Conservation (phyloP, 371 early-diverging fungal species). For the Zychaea mexicana region DNA sequence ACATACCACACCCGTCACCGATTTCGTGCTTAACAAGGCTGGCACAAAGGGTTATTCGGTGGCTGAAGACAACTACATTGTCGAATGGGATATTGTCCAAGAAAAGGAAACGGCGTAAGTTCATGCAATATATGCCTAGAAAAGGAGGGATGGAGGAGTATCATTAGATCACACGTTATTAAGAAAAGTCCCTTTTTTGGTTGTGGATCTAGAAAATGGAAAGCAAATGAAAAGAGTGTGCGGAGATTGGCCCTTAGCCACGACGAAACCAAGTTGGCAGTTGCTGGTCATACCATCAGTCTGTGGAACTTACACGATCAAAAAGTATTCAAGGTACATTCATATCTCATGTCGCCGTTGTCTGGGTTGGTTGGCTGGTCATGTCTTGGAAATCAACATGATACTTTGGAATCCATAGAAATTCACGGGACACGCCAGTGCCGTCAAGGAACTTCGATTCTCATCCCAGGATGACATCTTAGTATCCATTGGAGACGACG, state of each 20-base stretch:
- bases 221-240: slow-evolving; percentile 60
- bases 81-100: slow-evolving; percentile 75
- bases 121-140: too few species aligned
- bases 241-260: slow-evolving; percentile 61
- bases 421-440: slow-evolving; percentile 77
- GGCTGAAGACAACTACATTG: slow-evolving; percentile 65
- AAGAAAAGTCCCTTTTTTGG: background rate
- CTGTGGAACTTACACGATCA: slow-evolving; percentile 63
- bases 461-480: slow-evolving; percentile 59
- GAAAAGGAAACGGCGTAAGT: slow-evolving; percentile 54
- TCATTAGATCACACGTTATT: background rate
- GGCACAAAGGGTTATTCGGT: slow-evolving; percentile 67
- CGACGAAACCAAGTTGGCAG: slow-evolving; percentile 58
- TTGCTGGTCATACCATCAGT: slow-evolving; percentile 70
- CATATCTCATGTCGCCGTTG: too few species aligned
- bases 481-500: slow-evolving; percentile 74
- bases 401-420: slow-evolving; percentile 27
- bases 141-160: background rate
- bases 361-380: too few species aligned
- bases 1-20: slow-evolving; percentile 69
- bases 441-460: slow-evolving; percentile 60
- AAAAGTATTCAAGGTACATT: slow-evolving; percentile 50
- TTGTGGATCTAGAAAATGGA: slow-evolving; percentile 52
- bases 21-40: slow-evolving; percentile 66
- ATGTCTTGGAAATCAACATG: background rate